Evolutionary conservation across 2,329 filamentous ascomycete species (phyloP), one percentile per base, ranked within the genome.

Genomic region (Fusarium circinatum): DNA sequence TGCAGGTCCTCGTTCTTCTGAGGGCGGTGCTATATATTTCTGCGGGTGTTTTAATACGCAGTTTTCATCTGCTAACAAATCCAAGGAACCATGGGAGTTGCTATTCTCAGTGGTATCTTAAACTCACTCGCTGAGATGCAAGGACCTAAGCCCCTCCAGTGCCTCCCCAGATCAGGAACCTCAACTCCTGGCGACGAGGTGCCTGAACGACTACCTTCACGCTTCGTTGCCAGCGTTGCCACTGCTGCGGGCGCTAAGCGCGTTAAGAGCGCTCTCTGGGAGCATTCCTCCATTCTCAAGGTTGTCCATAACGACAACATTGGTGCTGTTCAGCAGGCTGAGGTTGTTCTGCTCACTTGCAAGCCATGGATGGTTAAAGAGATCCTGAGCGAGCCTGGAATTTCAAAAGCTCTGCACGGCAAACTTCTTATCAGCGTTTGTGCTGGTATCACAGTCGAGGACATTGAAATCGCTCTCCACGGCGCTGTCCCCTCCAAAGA

Each of bases 391-490:
- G 89, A 89, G 66, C 83, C 89, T 6, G 93, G 92, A 52, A 93
- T 97, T 85, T 85, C 86, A 57, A 88, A 92, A 71, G 94, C 94
- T 3, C 87, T 97, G 20, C 85, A 89, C 68, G 93, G 93, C 48
- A 97, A 97, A 82, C 87, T 97, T 10, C 86, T 97, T 44, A 92
- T 97, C 80, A 93, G 90, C 78, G 94, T 97, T 75, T 90, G 93
- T 69, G 94, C 94, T 9, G 95, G 95, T 65, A 89, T 96, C 28
- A 90, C 92, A 5, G 89, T 90, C 22, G 82, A 89, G 55, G 90
- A 95, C 77, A 90, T 97, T 71, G 88, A 92, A 78, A 83, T 84
- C 22, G 87, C 89, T 38, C 82, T 96, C 18, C 91, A 93, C 77
- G 87, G 87, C 32, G 83, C 85, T 15, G 83, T 87, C 26, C 85